phyloP scores from a whole-genome alignment of 768 basidiomycete species.

The Lactifluus piperatus region DNA sequence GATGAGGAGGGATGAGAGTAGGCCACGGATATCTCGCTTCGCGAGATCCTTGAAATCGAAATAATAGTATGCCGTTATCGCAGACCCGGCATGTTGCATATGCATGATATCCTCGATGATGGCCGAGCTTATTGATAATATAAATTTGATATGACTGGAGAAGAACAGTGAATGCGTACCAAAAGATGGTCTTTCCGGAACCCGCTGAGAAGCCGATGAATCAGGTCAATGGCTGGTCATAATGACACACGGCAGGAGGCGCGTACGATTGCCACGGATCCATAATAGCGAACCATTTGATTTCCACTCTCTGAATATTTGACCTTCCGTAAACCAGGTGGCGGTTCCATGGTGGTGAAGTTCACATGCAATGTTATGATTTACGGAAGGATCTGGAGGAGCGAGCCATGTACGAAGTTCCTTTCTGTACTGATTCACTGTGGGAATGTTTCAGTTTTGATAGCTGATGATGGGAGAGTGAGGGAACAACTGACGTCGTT shows the following conservation, averaged over 20 bases:
- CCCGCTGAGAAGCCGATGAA: neutral
- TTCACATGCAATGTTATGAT: neutral
- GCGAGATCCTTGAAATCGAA: neutral
- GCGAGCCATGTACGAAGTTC: neutral
- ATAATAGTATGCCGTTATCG: neutral
- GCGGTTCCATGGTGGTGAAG: neutral
- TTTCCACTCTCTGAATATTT: neutral
- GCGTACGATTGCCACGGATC: constrained; percentile 6
- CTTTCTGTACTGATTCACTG: neutral
- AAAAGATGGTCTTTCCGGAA: neutral
- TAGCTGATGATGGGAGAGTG: too few relatives aligned
- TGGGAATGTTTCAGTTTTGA: neutral
- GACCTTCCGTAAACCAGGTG: neutral
- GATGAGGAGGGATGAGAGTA: neutral
- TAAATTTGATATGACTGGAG: neutral
- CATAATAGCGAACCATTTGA: neutral
- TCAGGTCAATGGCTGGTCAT: neutral
- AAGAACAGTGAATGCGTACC: neutral
- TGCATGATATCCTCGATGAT: neutral
- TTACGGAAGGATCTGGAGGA: constrained; percentile 3
- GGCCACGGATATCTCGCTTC: neutral
- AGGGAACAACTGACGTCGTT: neutral
- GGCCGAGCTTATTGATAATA: neutral
- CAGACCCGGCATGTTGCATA: neutral
- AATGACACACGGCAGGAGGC: neutral